Evolutionary conservation across 2,329 filamentous ascomycete species (phyloP), one percentile per base, ranked within the genome.

Genomic region (Talaromyces islandicus): DNA sequence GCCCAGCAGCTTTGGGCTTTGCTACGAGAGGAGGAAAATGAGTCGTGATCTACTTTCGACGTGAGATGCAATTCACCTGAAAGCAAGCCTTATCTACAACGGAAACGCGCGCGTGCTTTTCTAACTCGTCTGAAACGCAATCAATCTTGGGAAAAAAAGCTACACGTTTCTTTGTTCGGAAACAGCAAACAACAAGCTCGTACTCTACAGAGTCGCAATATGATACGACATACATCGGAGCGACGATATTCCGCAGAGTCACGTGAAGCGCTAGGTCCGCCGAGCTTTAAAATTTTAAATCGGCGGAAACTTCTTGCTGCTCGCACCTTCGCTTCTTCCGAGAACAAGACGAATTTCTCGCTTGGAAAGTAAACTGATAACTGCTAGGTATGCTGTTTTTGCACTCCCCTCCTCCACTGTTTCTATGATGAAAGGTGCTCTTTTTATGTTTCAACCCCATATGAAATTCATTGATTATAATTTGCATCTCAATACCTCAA

Each of bases 391-490:
- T n/a, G 29, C 50, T 32, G 19, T 38, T 56, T 21, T 43, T 10
- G 25, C 19, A 43, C 19, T 17, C 38, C 14, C 12, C 7, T 54
- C n/a, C 50, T 38, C 30, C 53, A 9, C 21, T 53, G n/a, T 19
- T 25, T 53, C 46, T 30, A 68, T 71, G 70, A 72, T 72, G 70
- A 70, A 70, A 67, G 68, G 69, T 74, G 70, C 70, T 64, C 65
- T 64, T 68, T 65, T 66, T 71, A 71, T 74, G 70, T 74, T 73
- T 74, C 71, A 74, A 74, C 70, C 71, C 70, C 71, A 74, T 73
- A 68, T 73, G 67, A 73, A 67, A 64, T 64, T 64, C 64, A 54
- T 68, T 72, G 68, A 68, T 71, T 68, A 58, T 64, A 63, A 38
- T 65, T 64, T 63, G 69, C 69, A 72, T 71, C 64, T 62, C 46